phyloP scores from a whole-genome alignment of 2,329 filamentous ascomycete species.

The Ascochyta viciae-villosae region DNA sequence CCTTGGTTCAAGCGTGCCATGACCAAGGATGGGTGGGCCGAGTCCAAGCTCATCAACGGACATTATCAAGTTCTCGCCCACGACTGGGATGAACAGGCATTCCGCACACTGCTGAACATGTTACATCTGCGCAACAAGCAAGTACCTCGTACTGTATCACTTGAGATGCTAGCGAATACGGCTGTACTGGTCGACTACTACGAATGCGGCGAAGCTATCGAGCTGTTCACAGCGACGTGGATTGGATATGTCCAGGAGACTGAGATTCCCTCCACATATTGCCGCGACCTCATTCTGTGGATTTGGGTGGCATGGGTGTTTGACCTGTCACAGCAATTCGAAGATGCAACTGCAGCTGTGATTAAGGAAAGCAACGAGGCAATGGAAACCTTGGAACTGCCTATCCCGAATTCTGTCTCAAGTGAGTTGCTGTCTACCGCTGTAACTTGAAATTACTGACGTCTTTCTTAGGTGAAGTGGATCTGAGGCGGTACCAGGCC shows the following conservation, averaged over 20 bases:
- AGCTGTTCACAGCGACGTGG: slow-evolving; percentile 54
- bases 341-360: slow-evolving; percentile 8
- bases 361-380: slow-evolving; percentile 6
- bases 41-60: slow-evolving; percentile 12
- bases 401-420: slow-evolving; percentile 2
- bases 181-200: slow-evolving; percentile 55
- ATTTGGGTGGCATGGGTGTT: slow-evolving; percentile 32
- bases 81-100: slow-evolving; percentile 48
- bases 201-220: slow-evolving; percentile 53
- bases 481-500: not conserved
- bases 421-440: not conserved
- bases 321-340: slow-evolving; percentile 15
- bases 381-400: slow-evolving; percentile 7
- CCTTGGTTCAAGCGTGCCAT: slow-evolving; percentile 8
- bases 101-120: slow-evolving; percentile 55
- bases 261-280: slow-evolving; percentile 13
- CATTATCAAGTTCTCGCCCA: slow-evolving; percentile 15
- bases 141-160: slow-evolving; percentile 48
- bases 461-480: slow-evolving; percentile 6
- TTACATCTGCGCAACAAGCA: slow-evolving; percentile 54
- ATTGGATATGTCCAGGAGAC: slow-evolving; percentile 28
- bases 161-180: slow-evolving; percentile 55
- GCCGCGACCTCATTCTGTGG: slow-evolving; percentile 31
- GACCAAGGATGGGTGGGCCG: slow-evolving; percentile 1
- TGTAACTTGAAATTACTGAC: not conserved